Conservation (phyloP, 2,329 filamentous ascomycete species). For the Metarhizium robertsii region DNA sequence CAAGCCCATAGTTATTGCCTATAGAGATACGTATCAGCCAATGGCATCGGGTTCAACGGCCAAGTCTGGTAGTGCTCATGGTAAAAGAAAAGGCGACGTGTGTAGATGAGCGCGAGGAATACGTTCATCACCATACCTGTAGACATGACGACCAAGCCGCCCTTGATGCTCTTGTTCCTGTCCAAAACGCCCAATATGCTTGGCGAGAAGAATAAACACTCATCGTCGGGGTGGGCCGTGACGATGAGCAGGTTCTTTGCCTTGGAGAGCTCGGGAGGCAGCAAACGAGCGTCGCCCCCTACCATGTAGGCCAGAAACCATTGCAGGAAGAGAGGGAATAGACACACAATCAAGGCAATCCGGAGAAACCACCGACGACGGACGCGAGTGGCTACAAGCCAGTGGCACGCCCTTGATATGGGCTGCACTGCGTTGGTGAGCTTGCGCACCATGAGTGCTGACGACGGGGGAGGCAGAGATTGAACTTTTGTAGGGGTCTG, state of each 20-base stretch:
- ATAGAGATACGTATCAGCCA: background rate
- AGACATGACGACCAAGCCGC: conserved; percentile 22
- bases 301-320: conserved; percentile 25
- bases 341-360: conserved; percentile 4
- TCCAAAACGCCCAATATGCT: conserved; percentile 21
- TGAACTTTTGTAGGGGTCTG: background rate
- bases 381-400: conserved; percentile 11
- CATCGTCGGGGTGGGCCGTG: conserved; percentile 30
- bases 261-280: conserved; percentile 22
- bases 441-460: conserved; percentile 3
- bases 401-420: conserved; percentile 7
- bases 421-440: conserved; percentile 5
- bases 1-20: conserved; percentile 23
- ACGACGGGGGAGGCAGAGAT: background rate
- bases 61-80: too few species aligned
- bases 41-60: background rate
- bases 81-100: too few species aligned
- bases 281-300: conserved; percentile 24
- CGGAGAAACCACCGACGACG: conserved; percentile 12
- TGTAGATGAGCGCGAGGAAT: too few species aligned
- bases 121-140: conserved; percentile 9
- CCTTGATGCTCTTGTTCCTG: conserved; percentile 15
- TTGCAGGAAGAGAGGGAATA: conserved; percentile 23
- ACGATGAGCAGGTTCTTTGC: conserved; percentile 27
- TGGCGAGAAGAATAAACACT: conserved; percentile 26